These are phyloP conservation scores for Dioscorea zingiberensis DNA, from an alignment of 106 monocot genomes.

Conservation along the genomic window DNA sequence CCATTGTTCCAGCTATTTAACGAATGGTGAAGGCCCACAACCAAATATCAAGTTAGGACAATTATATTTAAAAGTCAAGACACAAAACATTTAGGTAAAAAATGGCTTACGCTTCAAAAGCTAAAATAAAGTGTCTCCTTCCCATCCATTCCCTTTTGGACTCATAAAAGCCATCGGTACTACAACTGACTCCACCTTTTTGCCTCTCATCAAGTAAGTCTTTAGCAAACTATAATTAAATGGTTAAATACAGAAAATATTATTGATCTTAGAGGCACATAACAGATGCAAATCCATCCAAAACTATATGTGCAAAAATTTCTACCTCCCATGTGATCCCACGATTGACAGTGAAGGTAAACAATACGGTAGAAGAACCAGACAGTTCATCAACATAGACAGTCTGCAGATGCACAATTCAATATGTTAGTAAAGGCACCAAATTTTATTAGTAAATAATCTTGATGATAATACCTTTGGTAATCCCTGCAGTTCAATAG, in stretches of 20 bases:
- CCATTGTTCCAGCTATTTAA: too few relatives aligned
- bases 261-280: background rate
- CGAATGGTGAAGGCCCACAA: too few relatives aligned
- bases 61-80: too few relatives aligned
- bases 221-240: conserved; percentile 62
- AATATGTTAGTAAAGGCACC: background rate
- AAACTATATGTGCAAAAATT: background rate
- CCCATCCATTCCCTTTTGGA: conserved; percentile 98
- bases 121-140: conserved; percentile 77
- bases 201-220: conserved; percentile 66
- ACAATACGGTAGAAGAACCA: conserved; percentile 84
- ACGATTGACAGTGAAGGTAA: conserved; percentile 76
- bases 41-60: too few relatives aligned
- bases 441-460: background rate
- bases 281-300: background rate
- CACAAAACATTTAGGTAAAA: too few relatives aligned
- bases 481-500: conserved; percentile 57
- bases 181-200: conserved; percentile 26
- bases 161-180: conserved; percentile 88
- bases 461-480: conserved; percentile 54
- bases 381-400: conserved; percentile 86
- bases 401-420: conserved; percentile 38
- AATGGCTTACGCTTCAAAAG: conserved; percentile 70
- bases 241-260: background rate
- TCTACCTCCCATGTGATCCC: conserved; percentile 91